Base-by-base conservation (phyloP, 768 basidiomycete genomes). In the Sporobolomyces pararoseus region DNA sequence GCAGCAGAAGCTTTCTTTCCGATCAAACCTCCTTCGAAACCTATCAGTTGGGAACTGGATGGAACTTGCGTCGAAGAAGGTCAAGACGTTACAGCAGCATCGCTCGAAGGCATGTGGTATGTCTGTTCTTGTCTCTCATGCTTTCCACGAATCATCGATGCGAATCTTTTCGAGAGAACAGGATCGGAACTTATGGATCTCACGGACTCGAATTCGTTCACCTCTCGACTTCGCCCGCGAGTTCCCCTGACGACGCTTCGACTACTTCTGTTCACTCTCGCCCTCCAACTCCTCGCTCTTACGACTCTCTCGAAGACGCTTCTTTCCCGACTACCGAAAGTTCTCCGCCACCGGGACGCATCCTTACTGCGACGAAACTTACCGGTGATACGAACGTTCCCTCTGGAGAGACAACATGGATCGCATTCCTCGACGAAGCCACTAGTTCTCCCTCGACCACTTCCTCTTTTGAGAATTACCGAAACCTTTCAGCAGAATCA, bases 381-480 rank as follows among this genome's bases (percentile, higher is more conserved):
- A 74, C 73, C 0, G 73, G 73, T 27, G 73, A 74, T 31, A 23
- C 61, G 19, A 74, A 74, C 66, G 73, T 74, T 12, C 69, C 69
- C 21, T 58, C 69, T 2, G 73, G 73, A 0, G 65, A 73, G 52
- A 61, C 51, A 9, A 52, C 63, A 2, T 73, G 72, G 72, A 50
- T 53, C 59, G 68, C 68, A 1, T 23, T 65, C n/a, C 68, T 70
- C 32, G 53, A 55, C 9, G n/a, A n/a, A n/a, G n/a, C 35, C 46
- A 25, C 23, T n/a, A 29, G 39, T 49, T 34, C 7, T 34, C 65
- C 0, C n/a, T 29, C 51, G 32, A 35, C 50, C 31, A 49, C 39
- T 17, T 47, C 46, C 46, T 47, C 46, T 47, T 21, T 13, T 6
- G 13, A 47, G 39, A 9, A 42, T 9, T 17, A 10, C 17, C 39